Base-by-base conservation (phyloP, 1,284 basidiomycete genomes). In the Polyporus tsugae region DNA sequence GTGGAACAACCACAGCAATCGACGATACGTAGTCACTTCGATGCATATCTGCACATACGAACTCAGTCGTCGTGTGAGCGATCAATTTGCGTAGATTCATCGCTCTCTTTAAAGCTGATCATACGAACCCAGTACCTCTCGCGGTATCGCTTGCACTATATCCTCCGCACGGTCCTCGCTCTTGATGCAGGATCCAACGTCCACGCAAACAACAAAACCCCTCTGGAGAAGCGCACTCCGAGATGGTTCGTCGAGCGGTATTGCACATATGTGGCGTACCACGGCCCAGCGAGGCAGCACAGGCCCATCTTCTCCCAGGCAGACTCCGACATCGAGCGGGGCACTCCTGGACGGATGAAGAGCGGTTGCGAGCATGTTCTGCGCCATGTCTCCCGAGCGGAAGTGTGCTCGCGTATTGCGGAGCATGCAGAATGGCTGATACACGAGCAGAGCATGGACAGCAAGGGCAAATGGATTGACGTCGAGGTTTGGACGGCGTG, bases 341-440 rank as follows among this genome's bases (percentile, higher is more conserved):
- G 39, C 75, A 81, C 62, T 0, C 55, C 29, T 5, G 73, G 70
- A 4, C 38, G 57, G n/a, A 62, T 75, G 62, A 67, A 42, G 29
- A 15, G 5, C 0, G 60, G 62, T 5, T 70, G 70, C 11, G 69
- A 72, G 62, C 75, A 71, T 38, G 71, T 55, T 46, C 78, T 83
- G 13, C 82, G 84, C 44, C 82, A 79, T 68, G 76, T 88, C 44
- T 79, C 85, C 49, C 78, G 68, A 49, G 80, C 84, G 29, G 84
- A 87, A 71, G 75, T 88, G 22, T 74, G 78, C 25, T 80, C 82
- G 6, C 70, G 82, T 6, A 83, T 88, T 66, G 86, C 86, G 19
- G 78, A 80, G 29, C 86, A 89, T 10, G 83, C 82, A 0, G 82
- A 83, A 44, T 89, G 88, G 88, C 70, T 89, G 7, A 74, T 87